phyloP scores from a whole-genome alignment of 208 protist species.

The Crithidia mellificae region DNA sequence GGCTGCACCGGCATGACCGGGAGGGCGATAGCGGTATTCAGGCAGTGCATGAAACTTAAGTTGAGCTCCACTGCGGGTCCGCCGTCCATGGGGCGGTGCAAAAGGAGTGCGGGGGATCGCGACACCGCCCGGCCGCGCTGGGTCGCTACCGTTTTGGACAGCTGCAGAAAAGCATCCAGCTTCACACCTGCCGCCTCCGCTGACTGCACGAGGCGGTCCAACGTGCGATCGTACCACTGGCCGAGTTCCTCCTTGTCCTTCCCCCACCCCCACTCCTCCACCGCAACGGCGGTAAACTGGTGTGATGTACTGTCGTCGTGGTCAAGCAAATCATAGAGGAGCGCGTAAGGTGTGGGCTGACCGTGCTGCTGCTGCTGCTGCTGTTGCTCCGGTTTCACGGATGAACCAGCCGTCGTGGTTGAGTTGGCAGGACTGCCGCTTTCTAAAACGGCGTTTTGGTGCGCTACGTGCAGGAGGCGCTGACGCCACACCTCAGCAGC shows the following conservation, averaged over 20 bases:
- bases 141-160: conserved; percentile 6
- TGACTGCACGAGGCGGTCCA: conserved; percentile 26
- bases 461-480: neutral
- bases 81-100: conserved; percentile 48
- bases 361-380: neutral
- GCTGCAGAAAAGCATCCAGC: conserved; percentile 34
- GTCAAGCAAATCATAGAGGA: conserved; percentile 17
- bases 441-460: neutral
- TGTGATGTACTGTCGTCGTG: conserved; percentile 2
- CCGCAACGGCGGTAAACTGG: conserved; percentile 16
- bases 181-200: conserved; percentile 2
- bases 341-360: neutral
- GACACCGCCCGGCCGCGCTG: conserved; percentile 14
- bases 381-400: too few relatives aligned
- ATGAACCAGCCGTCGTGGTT: too few relatives aligned
- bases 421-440: too few relatives aligned
- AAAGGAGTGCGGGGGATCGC: conserved; percentile 32
- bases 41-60: neutral
- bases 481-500: conserved; percentile 41
- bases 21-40: conserved; percentile 24
- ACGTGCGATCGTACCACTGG: conserved; percentile 52
- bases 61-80: conserved; percentile 25
- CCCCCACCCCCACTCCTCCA: conserved; percentile 46
- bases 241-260: conserved; percentile 26
- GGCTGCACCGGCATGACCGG: conserved; percentile 50